Evolutionary conservation across 441 rosid species (phyloP), one percentile per base, ranked within the genome.

Genomic region (Breynia disticha): DNA sequence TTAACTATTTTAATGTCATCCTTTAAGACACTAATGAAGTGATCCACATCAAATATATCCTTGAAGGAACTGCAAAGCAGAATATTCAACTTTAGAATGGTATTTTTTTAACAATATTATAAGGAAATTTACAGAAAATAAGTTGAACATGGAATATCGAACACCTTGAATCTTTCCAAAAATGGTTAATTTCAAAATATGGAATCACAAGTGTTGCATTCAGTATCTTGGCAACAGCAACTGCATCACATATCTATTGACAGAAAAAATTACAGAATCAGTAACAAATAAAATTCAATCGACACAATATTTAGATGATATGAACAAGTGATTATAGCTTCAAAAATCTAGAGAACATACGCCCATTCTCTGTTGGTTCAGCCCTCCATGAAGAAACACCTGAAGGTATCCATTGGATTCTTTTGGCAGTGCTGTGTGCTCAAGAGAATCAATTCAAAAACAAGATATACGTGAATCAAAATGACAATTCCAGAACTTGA

Each of bases 321-420:
- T 15, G 10, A 9, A 18, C 15, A 18, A 5, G 15, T 12, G 17
- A 22, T n/a, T 16, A 22, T 24, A 28, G 2, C 41, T 43, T 22
- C 45, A 49, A 47, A 58, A 57, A 16, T 28, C 46, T 10, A 3
- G 19, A 55, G 45, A 51, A 69, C 83, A 13, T 69, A 86, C 91
- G 71, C 97, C 97, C 97, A 93, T 93, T 64, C 99, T 73, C 68
- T 93, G 96, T 61, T 93, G 99, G 76, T 93, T 93, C 60, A 93
- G 68, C 35, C 97, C 99, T 67, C 97, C 99, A 68, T 93, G 97
- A 42, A 93, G 99, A 73, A 93, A 87, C 12, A 89, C 90, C 55
- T 93, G 99, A 61, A 93, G 62, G 61, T 83, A 89, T 56, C 95
- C 93, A 59, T 72, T 68, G 5, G 84, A 73, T 61, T 70, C 80